These are phyloP conservation scores for Colletotrichum liriopes DNA, from an alignment of 2,329 filamentous ascomycete genomes.

Conservation along the genomic window DNA sequence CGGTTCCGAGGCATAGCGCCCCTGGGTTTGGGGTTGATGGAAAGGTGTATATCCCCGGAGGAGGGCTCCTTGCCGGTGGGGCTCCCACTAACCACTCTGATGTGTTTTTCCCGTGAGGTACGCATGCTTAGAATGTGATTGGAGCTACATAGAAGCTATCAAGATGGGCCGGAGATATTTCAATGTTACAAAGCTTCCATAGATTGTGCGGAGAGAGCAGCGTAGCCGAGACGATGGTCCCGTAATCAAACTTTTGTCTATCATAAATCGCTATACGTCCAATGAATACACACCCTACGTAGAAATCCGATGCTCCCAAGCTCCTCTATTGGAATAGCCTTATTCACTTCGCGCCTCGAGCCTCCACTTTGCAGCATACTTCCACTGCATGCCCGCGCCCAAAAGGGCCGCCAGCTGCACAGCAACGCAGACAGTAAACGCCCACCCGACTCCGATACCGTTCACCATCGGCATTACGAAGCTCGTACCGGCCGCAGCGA, in stretches of 20 bases:
- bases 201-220: background rate
- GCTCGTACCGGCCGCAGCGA: conserved; percentile 62
- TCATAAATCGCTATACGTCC: too few relatives aligned
- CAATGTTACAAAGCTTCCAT: background rate
- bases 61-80: conserved; percentile 44
- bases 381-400: conserved; percentile 62
- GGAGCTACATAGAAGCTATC: background rate
- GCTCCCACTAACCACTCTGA: background rate
- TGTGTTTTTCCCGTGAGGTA: background rate
- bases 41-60: conserved; percentile 54
- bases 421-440: conserved; percentile 62
- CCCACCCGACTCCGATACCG: conserved; percentile 48
- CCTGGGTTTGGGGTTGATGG: conserved; percentile 47
- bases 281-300: background rate
- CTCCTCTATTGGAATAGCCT: fast-evolving
- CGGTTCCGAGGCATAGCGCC: conserved; percentile 54
- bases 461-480: conserved; percentile 66
- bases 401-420: conserved; percentile 62
- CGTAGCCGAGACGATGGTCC: background rate
- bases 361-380: conserved; percentile 57
- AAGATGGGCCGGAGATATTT: background rate
- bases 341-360: conserved; percentile 34
- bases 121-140: too few relatives aligned
- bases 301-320: fast-evolving
- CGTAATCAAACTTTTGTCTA: background rate